Percentiles rank a stretch among this genome's conserved stretches.
phyloP scores from a whole-genome alignment of 345 rosid genomes.

The Acer campestre region DNA sequence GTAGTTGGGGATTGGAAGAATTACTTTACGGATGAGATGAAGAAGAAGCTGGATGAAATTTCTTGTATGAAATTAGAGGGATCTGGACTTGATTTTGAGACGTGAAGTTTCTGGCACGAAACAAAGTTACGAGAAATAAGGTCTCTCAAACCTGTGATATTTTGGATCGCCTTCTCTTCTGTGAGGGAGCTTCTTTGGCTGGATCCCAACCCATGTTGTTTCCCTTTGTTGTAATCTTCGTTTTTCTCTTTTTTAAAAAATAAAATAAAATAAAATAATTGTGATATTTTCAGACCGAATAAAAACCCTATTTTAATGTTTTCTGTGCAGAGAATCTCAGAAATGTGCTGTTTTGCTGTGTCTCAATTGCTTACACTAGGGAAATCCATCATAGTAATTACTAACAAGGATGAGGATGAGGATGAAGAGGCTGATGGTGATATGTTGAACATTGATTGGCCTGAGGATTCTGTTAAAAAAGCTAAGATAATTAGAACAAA shows the following conservation, averaged over 20 bases:
- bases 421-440: slow-evolving; percentile 65
- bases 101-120: too few relatives aligned
- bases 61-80: background rate
- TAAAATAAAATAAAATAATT: too few relatives aligned
- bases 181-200: too few relatives aligned
- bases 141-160: too few relatives aligned
- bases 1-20: slow-evolving; percentile 15
- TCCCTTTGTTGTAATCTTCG: too few relatives aligned
- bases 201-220: too few relatives aligned
- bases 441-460: slow-evolving; percentile 71
- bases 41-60: background rate
- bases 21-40: background rate
- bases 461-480: slow-evolving; percentile 83
- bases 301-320: slow-evolving; percentile 11
- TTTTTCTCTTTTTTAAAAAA: too few relatives aligned
- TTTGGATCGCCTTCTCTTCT: too few relatives aligned
- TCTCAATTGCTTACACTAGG: slow-evolving; percentile 78
- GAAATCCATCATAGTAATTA: slow-evolving; percentile 70
- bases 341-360: slow-evolving; percentile 87
- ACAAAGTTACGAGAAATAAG: too few relatives aligned
- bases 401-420: slow-evolving; percentile 54
- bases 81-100: background rate
- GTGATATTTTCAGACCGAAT: too few relatives aligned
- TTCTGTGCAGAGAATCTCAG: slow-evolving; percentile 84
- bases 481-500: slow-evolving; percentile 75